Percentiles rank a stretch among this genome's conserved stretches.
Conservation (phyloP, 371 early-diverging fungal genomes). For the Apophysomyces sp. region DNA sequence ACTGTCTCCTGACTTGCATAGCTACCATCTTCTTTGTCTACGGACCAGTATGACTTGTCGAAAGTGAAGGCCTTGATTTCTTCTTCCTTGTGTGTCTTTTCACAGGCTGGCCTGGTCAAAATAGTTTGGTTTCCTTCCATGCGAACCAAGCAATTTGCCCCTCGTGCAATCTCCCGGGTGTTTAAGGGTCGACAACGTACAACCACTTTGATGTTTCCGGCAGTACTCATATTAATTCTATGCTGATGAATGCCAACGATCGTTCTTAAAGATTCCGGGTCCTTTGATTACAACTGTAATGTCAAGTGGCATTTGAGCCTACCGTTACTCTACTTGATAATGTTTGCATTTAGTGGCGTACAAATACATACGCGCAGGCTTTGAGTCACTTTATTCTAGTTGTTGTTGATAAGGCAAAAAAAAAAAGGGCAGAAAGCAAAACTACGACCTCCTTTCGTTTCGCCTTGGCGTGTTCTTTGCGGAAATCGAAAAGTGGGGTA, state of each 20-base stretch:
- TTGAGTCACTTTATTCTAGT: background rate
- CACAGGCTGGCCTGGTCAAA: conserved; percentile 41
- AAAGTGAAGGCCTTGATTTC: conserved; percentile 68
- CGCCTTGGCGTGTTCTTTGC: background rate
- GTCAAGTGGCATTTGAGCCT: background rate
- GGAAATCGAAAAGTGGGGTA: too few species aligned
- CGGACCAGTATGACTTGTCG: conserved; percentile 84
- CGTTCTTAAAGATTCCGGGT: background rate
- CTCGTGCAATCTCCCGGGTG: conserved; percentile 61
- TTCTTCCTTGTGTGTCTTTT: conserved; percentile 23
- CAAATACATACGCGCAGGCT: background rate
- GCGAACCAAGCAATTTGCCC: conserved; percentile 54
- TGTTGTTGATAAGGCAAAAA: background rate
- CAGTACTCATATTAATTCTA: background rate
- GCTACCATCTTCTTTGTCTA: conserved; percentile 51
- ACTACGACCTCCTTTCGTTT: background rate
- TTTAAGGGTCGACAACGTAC: conserved; percentile 80
- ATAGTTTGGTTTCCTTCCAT: conserved; percentile 72
- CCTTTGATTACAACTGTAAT: background rate
- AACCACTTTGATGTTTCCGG: conserved; percentile 75
- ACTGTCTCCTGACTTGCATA: conserved; percentile 76
- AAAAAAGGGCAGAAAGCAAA: background rate
- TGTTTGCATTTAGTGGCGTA: background rate
- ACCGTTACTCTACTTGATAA: background rate
- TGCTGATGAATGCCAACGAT: background rate